Base-by-base conservation (phyloP, 163 green algal genomes). In the Scenedesmus sp. region DNA sequence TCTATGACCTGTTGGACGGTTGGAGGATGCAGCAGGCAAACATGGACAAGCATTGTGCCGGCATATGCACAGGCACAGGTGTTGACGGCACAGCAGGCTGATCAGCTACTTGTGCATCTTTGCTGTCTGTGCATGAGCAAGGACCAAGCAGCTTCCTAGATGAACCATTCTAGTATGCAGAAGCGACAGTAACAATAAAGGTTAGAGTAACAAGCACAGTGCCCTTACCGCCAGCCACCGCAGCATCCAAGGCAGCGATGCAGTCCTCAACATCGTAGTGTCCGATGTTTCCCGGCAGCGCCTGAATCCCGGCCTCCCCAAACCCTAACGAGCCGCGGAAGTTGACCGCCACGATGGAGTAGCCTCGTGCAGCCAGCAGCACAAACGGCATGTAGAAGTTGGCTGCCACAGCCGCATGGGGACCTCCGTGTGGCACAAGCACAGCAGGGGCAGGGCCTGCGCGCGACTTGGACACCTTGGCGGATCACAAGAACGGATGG, bases 181-280 rank as follows among this genome's bases (percentile, higher is more conserved):
- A n/a, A n/a, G n/a, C n/a, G n/a, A n/a, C n/a, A n/a, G n/a, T n/a
- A n/a, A n/a, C n/a, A n/a, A n/a, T n/a, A n/a, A n/a, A n/a, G n/a
- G n/a, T n/a, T n/a, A n/a, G n/a, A n/a, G n/a, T n/a, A n/a, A n/a
- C n/a, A 61, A 61, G 10, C 51, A 22, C 51, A 22, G 51, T 61
- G 51, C 13, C 51, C 51, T 61, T 73, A 94, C 95, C 96, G 90
- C 91, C 87, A 15, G 94, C 88, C 26, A 96, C 92, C 6, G 94
- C 96, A 20, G 91, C 91, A 24, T 96, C 85, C 81, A 99, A 91
- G 5, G 96, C 93, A 18, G 92, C 94, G 85, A 99, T 94, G 94
- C 97, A 98, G 93, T 99, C 98, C 0, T 91, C 93, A 15, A 99
- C 97, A 89, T 99, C 98, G n/a, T 98, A 84, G 1, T 22, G 84